These are phyloP conservation scores for Sarcodon sp. DNA, from an alignment of 768 basidiomycete genomes.

Conservation along the genomic window DNA sequence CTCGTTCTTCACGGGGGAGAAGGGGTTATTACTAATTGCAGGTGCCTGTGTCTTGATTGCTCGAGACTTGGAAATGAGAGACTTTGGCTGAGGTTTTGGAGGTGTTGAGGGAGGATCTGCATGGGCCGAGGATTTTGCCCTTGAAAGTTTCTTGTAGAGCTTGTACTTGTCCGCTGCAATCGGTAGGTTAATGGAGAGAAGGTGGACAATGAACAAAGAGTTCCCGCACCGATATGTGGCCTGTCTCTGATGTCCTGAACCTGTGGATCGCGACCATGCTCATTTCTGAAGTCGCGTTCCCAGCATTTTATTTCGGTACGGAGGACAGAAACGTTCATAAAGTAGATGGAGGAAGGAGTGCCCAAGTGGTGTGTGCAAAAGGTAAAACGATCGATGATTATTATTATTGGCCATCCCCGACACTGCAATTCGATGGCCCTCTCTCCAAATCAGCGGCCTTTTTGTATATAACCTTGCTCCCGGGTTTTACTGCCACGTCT, in stretches of 20 bases:
- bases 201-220: slow-evolving; percentile 3
- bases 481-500: too few species aligned
- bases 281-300: slow-evolving; percentile 55
- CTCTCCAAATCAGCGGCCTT: too few species aligned
- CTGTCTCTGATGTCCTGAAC: slow-evolving; percentile 59
- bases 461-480: too few species aligned
- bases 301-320: slow-evolving; percentile 66
- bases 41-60: slow-evolving; percentile 36
- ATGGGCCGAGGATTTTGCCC: slow-evolving; percentile 21
- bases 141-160: slow-evolving; percentile 66
- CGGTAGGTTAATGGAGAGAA: slow-evolving; percentile 9
- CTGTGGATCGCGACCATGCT: slow-evolving; percentile 44
- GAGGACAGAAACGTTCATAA: slow-evolving; percentile 33
- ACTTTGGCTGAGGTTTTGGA: slow-evolving; percentile 16
- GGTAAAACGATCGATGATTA: background rate
- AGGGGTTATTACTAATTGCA: slow-evolving; percentile 55
- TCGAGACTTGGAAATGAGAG: slow-evolving; percentile 36
- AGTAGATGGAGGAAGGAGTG: slow-evolving; percentile 5
- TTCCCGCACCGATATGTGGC: slow-evolving; percentile 45
- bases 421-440: too few species aligned
- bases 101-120: slow-evolving; percentile 19
- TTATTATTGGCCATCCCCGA: too few species aligned
- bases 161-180: slow-evolving; percentile 64
- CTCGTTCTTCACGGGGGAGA: slow-evolving; percentile 65
- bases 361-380: slow-evolving; percentile 6